phyloP scores from a whole-genome alignment of 169 alveolate species.

The Theileria parva region DNA sequence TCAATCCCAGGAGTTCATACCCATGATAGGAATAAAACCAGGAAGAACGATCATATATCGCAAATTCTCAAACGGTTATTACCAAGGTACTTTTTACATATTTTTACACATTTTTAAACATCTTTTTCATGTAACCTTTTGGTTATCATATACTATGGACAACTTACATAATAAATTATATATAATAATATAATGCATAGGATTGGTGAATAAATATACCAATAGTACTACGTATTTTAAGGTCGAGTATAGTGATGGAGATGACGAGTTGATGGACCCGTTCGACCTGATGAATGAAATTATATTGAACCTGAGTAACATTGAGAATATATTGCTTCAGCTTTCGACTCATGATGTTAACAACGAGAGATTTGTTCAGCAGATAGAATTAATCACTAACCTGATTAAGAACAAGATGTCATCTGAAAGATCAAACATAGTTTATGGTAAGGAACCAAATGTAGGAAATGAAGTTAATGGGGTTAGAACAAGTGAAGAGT shows the following conservation, averaged over 20 bases:
- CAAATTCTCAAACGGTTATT: conserved; percentile 59
- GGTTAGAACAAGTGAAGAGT: background rate
- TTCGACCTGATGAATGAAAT: conserved; percentile 41
- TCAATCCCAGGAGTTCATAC: conserved; percentile 15
- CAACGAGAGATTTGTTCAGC: conserved; percentile 29
- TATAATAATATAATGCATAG: background rate
- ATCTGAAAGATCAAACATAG: background rate
- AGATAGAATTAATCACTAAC: background rate
- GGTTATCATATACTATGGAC: no score
- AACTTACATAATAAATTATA: no score
- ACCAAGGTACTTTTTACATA: conserved; percentile 24
- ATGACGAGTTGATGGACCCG: conserved; percentile 44
- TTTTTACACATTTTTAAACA: no score
- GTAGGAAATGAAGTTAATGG: background rate
- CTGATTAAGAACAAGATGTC: background rate
- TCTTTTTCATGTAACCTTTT: no score
- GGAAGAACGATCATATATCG: conserved; percentile 35
- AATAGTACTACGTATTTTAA: conserved; percentile 6
- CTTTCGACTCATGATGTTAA: conserved; percentile 48
- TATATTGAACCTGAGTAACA: conserved; percentile 28
- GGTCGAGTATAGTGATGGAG: conserved; percentile 66
- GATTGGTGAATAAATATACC: background rate
- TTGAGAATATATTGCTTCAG: conserved; percentile 5
- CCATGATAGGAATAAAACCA: conserved; percentile 43
- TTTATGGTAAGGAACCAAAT: background rate